Base-by-base conservation (phyloP, 1,284 basidiomycete species). In the Sanguinoderma infundibulare region DNA sequence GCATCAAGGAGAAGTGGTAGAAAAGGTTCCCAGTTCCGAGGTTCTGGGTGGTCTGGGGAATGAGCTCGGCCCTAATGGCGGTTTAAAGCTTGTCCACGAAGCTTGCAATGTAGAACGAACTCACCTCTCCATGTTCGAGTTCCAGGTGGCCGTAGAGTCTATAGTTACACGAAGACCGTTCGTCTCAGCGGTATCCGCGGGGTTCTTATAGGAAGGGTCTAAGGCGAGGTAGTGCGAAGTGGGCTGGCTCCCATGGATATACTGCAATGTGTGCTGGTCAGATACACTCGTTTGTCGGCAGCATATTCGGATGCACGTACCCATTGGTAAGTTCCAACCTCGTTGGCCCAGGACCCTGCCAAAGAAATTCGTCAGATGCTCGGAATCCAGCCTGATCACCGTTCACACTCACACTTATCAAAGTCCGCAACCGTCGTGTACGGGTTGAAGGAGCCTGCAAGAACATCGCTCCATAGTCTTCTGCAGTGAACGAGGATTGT, bases 1-100 rank as follows among this genome's bases (percentile, higher is more conserved):
- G 80, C 73, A 76, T 82, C 47, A 87, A 72, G 0, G 85, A 86
- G 75, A 88, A 89, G 73, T 88, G 86, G 74, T 89, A 88, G 77
- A 81, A 87, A 53, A 87, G 71, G 61, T 84, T 82, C 2, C 86
- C 86, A n/a, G 79, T 78, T 15, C 86, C 84, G 35, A 89, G 72
- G 72, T 86, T 87, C 42, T 79, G 74, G 15, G 74, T 78, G 22
- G 86, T 87, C 70, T 87, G 85, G 12, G 84, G 85, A 62, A 87
- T 87, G 28, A 87, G 74, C 67, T 87, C 84, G 4, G 81, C 77
- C 26, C 72, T 72, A 40, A 79, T 69, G 67, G 80, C 76, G 26
- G 14, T n/a, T 26, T 44, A 51, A 51, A n/a, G 38, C 36, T 12
- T 53, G 34, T 54, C n/a, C 32, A 38, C 9, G n/a, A 28, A 36